Conservation (phyloP, 257 asterid genomes). For the Salvia hispanica region DNA sequence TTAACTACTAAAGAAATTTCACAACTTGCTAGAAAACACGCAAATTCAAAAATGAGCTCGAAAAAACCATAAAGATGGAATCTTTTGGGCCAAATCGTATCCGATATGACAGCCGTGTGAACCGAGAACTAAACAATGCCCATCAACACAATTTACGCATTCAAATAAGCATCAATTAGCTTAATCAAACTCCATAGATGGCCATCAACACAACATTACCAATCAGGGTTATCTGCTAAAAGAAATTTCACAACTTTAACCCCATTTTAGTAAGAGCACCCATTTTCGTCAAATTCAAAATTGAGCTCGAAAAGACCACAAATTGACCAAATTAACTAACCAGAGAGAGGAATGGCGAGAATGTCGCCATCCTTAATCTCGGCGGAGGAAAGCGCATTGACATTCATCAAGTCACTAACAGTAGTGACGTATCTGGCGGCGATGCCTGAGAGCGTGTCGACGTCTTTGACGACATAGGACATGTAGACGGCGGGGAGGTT, state of each 20-base stretch:
- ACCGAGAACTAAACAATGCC: no score
- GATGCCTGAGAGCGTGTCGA: conserved; percentile 72
- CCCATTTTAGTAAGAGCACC: background rate
- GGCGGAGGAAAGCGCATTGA: conserved; percentile 64
- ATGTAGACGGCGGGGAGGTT: conserved; percentile 79
- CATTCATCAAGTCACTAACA: conserved; percentile 82
- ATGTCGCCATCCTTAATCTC: conserved; percentile 79
- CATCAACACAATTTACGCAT: no score
- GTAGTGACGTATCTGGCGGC: conserved; percentile 74
- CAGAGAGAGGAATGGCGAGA: conserved; percentile 86
- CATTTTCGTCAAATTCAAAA: no score
- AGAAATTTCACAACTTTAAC: no score
- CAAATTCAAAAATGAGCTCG: no score
- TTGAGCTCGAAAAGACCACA: no score
- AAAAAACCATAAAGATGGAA: no score
- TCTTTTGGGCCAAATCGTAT: no score
- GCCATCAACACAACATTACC: background rate
- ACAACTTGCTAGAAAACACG: no score
- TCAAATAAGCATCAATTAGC: background rate
- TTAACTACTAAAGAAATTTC: no score
- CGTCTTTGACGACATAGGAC: conserved; percentile 72
- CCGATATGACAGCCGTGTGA: no score
- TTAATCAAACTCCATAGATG: conserved; percentile 9
- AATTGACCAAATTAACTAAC: conserved; percentile 34
- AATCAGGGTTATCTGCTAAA: no score